Evolutionary conservation across 2,329 filamentous ascomycete species (phyloP), one percentile per base, ranked within the genome.

Genomic region (Fonsecaea monophora): DNA sequence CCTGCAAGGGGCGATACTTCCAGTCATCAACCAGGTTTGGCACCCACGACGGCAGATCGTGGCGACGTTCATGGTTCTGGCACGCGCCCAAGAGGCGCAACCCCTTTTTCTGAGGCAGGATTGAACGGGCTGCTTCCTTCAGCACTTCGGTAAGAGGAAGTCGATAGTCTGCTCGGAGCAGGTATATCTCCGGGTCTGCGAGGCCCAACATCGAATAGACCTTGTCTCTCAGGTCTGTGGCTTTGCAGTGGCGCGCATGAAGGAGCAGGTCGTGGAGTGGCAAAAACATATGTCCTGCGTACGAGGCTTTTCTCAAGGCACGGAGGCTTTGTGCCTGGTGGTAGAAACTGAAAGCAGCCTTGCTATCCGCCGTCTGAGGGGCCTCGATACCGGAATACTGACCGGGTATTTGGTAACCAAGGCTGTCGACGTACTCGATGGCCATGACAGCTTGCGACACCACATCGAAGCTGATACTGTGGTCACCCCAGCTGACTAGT

Each of bases 201-300:
- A 62, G 50, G 15, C 60, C 50, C 8, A 62, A 15, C 48, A 62
- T 55, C 5, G 60, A 62, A 18, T 56, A 66, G 35, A 66, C 37
- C 42, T 59, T 66, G 34, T 66, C 64, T 42, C 64, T 34, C 15
- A 53, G 15, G 34, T 66, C 64, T 10, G 64, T 57, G 12, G 64
- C 60, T 15, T 59, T 53, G 38, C 60, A 63, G 32, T 56, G 53
- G 12, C 60, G 48, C 10, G 50, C 25, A 21, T 54, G 37, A 15
- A 40, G 48, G 21, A 62, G 48, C 1, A 62, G 50, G 6, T 62
- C 60, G 6, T 37, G 35, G 4, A 62, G 48, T 0, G 50, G 48
- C 3, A 62, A 6, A 35, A 62, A 62, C 15, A 34, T 15, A 13
- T 15, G 42, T 6, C 60, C 60, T n/a, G 25, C 4, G 32, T 62